Evolutionary conservation across 768 basidiomycete genomes (phyloP).

Genomic region (Auricularia sp.): DNA sequence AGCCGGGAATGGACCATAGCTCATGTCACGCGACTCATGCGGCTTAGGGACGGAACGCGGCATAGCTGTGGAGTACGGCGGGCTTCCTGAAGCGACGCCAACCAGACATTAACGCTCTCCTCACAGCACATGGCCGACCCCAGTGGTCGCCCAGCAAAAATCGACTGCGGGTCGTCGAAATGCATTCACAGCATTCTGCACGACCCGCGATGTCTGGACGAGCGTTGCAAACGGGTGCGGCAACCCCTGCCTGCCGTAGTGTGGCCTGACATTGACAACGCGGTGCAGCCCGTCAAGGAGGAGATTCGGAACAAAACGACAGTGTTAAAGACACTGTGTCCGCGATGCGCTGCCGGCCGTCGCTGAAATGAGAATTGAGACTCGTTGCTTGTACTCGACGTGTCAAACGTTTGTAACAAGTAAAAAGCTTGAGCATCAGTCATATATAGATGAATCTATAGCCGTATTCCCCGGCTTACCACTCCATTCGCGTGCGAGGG

Average conservation of each 20-base stretch:
- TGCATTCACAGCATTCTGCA: not conserved
- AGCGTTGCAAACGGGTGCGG: not conserved
- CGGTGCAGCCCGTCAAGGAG: not conserved
- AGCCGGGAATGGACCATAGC: not conserved
- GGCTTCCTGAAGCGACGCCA: not conserved
- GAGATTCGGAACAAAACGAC: conserved; percentile 1
- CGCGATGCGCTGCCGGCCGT: not conserved
- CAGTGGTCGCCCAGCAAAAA: not conserved
- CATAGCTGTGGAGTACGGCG: not conserved
- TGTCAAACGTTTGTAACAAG: too few species aligned
- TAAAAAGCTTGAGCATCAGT: too few species aligned
- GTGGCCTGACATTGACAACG: not conserved
- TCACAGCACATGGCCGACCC: not conserved
- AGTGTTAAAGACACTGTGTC: not conserved
- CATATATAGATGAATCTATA: too few species aligned
- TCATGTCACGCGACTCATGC: not conserved
- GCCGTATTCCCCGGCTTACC: too few species aligned
- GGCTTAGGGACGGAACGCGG: not conserved
- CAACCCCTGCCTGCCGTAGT: not conserved
- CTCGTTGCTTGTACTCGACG: too few species aligned
- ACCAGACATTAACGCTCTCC: not conserved
- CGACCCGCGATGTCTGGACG: not conserved
- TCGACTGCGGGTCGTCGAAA: not conserved
- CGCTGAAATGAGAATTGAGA: not conserved
- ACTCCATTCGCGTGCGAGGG: too few species aligned